These are phyloP conservation scores for Mycocentrospora acerina DNA, from an alignment of 2,329 filamentous ascomycete genomes.

Conservation along the genomic window DNA sequence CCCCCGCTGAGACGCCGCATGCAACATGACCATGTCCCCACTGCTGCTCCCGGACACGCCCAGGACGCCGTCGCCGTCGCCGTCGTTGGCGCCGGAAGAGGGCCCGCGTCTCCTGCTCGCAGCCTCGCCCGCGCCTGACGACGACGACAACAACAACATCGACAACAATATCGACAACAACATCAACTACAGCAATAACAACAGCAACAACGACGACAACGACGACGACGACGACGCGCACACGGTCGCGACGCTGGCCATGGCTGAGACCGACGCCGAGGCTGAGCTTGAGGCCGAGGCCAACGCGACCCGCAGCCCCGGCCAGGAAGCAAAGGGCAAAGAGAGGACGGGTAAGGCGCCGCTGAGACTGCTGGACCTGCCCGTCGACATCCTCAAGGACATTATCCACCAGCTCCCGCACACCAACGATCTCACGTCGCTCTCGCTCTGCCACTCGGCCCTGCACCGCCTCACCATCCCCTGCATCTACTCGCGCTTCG, in stretches of 20 bases:
- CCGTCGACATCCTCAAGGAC: constrained; percentile 74
- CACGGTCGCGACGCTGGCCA: constrained; percentile 8
- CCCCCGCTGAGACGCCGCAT: constrained; percentile 26
- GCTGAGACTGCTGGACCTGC: constrained; percentile 70
- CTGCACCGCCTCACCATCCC: constrained; percentile 75
- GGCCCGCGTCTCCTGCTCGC: constrained; percentile 19
- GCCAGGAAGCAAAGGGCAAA: constrained; percentile 50
- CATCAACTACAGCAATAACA: too few relatives aligned
- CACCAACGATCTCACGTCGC: constrained; percentile 77
- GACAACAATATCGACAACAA: too few relatives aligned
- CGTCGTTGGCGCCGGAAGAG: constrained; percentile 31
- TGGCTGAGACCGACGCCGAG: constrained; percentile 13
- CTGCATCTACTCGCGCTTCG: constrained; percentile 80
- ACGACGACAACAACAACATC: constrained; percentile 28
- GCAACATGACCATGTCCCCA: constrained; percentile 38
- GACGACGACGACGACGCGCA: constrained; percentile 27
- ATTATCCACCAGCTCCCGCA: constrained; percentile 82
- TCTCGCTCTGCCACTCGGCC: constrained; percentile 76
- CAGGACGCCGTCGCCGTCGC: constrained; percentile 32
- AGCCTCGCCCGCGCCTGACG: constrained; percentile 9
- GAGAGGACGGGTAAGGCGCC: constrained; percentile 54
- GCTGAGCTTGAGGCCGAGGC: too few relatives aligned
- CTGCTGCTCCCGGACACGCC: constrained; percentile 28
- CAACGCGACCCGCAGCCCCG: too few relatives aligned
- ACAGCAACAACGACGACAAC: too few relatives aligned